phyloP scores from a whole-genome alignment of 2,329 filamentous ascomycete species.

The Talaromyces sp. region DNA sequence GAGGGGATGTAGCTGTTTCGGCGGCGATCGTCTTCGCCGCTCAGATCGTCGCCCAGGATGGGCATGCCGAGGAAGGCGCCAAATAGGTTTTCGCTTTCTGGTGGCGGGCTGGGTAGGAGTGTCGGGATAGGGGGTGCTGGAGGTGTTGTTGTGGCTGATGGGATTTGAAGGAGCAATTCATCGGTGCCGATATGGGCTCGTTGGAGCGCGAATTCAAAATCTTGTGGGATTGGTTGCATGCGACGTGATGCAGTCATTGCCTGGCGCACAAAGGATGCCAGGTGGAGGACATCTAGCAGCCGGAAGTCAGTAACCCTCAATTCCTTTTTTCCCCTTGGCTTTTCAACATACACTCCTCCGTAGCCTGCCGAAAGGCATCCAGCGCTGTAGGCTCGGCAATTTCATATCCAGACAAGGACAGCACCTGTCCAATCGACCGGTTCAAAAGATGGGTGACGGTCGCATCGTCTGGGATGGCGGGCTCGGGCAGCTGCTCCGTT shows the following conservation, averaged over 20 bases:
- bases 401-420: conserved; percentile 52
- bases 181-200: conserved; percentile 24
- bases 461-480: conserved; percentile 46
- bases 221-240: conserved; percentile 52
- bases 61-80: conserved; percentile 28
- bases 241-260: conserved; percentile 57
- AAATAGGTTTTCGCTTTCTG: conserved; percentile 32
- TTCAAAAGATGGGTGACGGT: conserved; percentile 53
- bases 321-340: neutral
- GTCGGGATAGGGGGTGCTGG: conserved; percentile 20
- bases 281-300: conserved; percentile 48
- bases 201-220: conserved; percentile 50
- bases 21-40: conserved; percentile 42
- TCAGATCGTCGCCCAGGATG: conserved; percentile 51
- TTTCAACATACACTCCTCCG: conserved; percentile 54
- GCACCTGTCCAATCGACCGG: conserved; percentile 50
- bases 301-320: neutral
- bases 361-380: conserved; percentile 51
- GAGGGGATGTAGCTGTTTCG: conserved; percentile 52
- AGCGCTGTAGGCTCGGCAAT: conserved; percentile 52
- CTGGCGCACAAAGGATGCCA: conserved; percentile 50
- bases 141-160: conserved; percentile 15
- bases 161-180: conserved; percentile 30
- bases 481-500: conserved; percentile 28
- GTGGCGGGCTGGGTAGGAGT: conserved; percentile 36